Evolutionary conservation across 139 green algal species (phyloP), one percentile per base, ranked within the genome.

Genomic region (Chlorella vulgaris): DNA sequence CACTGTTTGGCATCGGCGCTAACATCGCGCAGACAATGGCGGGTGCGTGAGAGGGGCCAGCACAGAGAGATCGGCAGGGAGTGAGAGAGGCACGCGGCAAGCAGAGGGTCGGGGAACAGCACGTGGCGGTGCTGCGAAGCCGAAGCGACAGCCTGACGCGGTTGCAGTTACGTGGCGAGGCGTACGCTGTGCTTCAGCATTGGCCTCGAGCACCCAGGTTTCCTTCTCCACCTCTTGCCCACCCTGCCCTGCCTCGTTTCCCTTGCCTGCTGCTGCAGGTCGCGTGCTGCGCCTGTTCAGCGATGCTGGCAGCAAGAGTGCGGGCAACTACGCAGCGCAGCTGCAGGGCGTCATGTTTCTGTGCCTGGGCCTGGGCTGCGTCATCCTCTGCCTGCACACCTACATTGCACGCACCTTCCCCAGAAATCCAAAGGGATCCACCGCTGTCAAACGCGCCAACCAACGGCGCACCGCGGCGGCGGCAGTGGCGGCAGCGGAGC

Each of bases 1-100:
- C 96, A 4, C 89, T 99, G 40, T 98, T 99, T 85, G 96, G 96
- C 15, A 87, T 99, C 7, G 96, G 96, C n/a, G 96, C 96, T 26
- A 99, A 99, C 83, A 67, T 99, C 22, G 96, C 93, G 4, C 96
- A 99, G 87, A 89, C 90, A 15, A 60, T 91, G 22, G 90, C 91
- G 22, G 94, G 93, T 21, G 50, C 86, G 61, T 33, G 70, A 19
- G 42, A 29, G 3, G 40, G n/a, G n/a, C n/a, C 7, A 19, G 28
- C n/a, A 19, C n/a, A 19, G 33, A 22, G 8, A 22, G 66, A 18
- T 31, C 18, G 3, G 15, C 19, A 33, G 1, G 43, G 29, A 3
- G 8, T 29, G 0, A 18, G 61, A 15, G 21, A 10, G 61, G 29
- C 61, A 69, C 29, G 3, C 2, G n/a, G 53, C 53, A 62, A 31